Percentiles rank a stretch among this genome's conserved stretches.
phyloP scores from a whole-genome alignment of 495 filamentous ascomycete species.

The Penicillium arizonense region DNA sequence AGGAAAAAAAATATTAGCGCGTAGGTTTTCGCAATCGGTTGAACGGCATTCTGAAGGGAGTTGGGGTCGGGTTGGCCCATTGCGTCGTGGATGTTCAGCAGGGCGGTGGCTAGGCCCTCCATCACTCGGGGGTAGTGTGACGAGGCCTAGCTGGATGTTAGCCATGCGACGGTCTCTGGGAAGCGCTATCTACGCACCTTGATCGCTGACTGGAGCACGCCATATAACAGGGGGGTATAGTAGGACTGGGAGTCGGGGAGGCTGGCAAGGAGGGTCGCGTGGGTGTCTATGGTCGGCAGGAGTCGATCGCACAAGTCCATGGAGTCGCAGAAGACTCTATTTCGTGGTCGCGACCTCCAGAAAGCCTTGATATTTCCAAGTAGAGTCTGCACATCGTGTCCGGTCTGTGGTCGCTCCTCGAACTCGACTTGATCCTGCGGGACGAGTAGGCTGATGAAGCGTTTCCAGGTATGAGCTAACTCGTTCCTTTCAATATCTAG shows the following conservation, averaged over 20 bases:
- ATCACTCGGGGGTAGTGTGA: slow-evolving; percentile 45
- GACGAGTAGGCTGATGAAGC: slow-evolving; percentile 36
- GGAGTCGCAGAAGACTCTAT: slow-evolving; percentile 28
- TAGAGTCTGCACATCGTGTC: slow-evolving; percentile 31
- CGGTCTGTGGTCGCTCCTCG: slow-evolving; percentile 32
- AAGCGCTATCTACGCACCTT: slow-evolving; percentile 30
- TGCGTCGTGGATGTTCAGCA: slow-evolving; percentile 43
- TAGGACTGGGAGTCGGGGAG: slow-evolving; percentile 39
- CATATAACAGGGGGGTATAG: slow-evolving; percentile 42
- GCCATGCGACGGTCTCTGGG: not conserved
- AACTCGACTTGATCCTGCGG: slow-evolving; percentile 32
- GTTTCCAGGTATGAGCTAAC: slow-evolving; percentile 42
- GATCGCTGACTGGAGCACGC: slow-evolving; percentile 44
- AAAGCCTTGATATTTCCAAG: slow-evolving; percentile 29
- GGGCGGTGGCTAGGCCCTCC: slow-evolving; percentile 39
- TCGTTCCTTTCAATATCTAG: slow-evolving; percentile 49
- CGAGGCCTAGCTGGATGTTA: slow-evolving; percentile 33
- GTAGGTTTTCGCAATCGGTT: slow-evolving; percentile 41
- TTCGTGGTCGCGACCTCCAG: slow-evolving; percentile 31
- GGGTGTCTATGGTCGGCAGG: slow-evolving; percentile 35
- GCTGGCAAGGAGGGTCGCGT: slow-evolving; percentile 32
- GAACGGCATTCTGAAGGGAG: slow-evolving; percentile 19
- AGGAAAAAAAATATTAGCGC: slow-evolving; percentile 47
- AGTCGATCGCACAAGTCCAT: slow-evolving; percentile 37
- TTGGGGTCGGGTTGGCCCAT: slow-evolving; percentile 23